Conservation (phyloP, 140 eudicot genomes). For the Cichorium intybus region DNA sequence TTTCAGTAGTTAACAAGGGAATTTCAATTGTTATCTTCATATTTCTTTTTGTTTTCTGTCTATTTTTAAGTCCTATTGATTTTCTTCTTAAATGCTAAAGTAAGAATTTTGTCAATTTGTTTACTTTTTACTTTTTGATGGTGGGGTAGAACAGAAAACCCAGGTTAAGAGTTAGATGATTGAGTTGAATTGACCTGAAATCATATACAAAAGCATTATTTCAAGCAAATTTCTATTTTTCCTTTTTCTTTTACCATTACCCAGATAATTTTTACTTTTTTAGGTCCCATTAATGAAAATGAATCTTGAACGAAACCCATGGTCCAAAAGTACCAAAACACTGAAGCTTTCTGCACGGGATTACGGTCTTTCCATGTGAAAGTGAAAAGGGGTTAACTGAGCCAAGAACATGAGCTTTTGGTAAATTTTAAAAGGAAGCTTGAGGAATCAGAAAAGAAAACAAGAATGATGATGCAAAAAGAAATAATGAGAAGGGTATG, state of each 20-base stretch:
- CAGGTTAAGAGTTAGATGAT: neutral
- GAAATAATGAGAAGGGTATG: slow-evolving; percentile 11
- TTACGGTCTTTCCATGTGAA: slow-evolving; percentile 19
- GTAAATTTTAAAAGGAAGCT: slow-evolving; percentile 31
- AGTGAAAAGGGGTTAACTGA: neutral
- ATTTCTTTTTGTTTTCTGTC: neutral
- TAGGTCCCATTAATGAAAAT: neutral
- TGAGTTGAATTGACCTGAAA: neutral
- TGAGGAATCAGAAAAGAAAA: slow-evolving; percentile 39
- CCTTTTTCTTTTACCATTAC: neutral
- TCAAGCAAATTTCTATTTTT: neutral
- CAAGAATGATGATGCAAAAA: slow-evolving; percentile 35
- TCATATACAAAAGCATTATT: neutral
- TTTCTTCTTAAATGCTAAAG: too few species aligned
- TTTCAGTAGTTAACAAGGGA: slow-evolving; percentile 45
- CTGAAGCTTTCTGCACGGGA: neutral
- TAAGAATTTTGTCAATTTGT: neutral
- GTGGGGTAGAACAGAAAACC: neutral
- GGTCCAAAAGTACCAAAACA: slow-evolving; percentile 22
- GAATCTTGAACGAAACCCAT: slow-evolving; percentile 19
- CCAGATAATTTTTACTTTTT: neutral
- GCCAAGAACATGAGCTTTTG: slow-evolving; percentile 13
- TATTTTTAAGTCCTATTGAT: neutral
- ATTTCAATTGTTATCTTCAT: slow-evolving; percentile 4
- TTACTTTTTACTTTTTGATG: neutral